Evolutionary conservation across 2,329 filamentous ascomycete species (phyloP), one percentile per base, ranked within the genome.

Genomic region (Pleoardoris graminearum): DNA sequence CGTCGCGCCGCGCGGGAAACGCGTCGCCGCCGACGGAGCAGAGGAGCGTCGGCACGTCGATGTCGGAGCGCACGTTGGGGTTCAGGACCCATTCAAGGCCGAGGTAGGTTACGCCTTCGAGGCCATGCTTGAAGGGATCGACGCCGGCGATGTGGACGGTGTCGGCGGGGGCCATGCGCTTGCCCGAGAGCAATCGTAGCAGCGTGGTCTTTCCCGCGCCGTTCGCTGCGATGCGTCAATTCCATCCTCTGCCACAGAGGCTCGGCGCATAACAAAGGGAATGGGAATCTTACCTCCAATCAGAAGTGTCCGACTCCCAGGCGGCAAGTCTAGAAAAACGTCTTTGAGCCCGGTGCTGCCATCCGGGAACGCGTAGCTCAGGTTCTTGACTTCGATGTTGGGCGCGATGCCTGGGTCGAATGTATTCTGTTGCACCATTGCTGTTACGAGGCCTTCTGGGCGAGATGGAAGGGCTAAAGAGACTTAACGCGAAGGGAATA

Each of bases 51-150:
- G 82, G 83, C 3, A 99, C 93, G 53, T 90, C 91, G 62, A 99
- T 96, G 75, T 99, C 94, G 25, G 88, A 95, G 46, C 93, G 89
- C 42, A 97, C 94, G 66, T 97, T 96, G 43, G 90, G 90, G 79
- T 97, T 97, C 8, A 99, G 83, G 3, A 97, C 94, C 94, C 94
- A 99, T 80, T 99, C 94, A 0, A 97, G 85, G 0, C 94, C 94
- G 7, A 99, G 88, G 75, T 99, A 99, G 19, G 93, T 97, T 27
- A 99, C 93, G 57, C 94, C 94, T 76, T 96, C 90, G 23, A 97
- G 85, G 10, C 87, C 85, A 30, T 91, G 83, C 73, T 90, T 89
- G 83, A 99, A 99, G 7, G 94, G 94, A 75, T 99, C 94, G 43
- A 90, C 85, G 58, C 89, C 90, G 43, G 85, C 88, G 57, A 99